Evolutionary conservation across 805 yeast genomes (phyloP), one percentile per base, ranked within the genome.

Genomic region (Candida multigemmis): DNA sequence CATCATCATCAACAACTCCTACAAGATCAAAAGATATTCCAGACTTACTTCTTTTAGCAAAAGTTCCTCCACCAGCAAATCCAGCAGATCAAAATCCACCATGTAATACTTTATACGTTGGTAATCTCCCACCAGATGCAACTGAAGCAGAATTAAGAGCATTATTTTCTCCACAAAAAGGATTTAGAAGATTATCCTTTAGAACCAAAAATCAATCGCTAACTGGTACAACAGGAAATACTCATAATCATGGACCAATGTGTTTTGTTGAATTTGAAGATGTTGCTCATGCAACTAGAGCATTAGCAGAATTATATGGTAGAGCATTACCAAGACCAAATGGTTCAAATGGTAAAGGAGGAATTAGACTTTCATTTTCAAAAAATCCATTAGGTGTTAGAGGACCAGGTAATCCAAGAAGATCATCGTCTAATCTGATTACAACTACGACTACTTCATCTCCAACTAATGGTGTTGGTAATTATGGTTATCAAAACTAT

Each of bases 81-180:
- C 98, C 98, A 5, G 97, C 98, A 2, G 98, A 91, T 54, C 98
- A 91, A 56, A 91, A 91, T 48, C 97, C 98, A 3, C 98, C 98
- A 6, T 91, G 98, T 59, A 91, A 91, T 52, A 91, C 98, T 0
- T 62, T 91, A 31, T 91, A 91, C 45, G 98, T 91, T 25, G 98
- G 98, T 12, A 91, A 91, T 51, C 66, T 91, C 44, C 97, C 98
- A 3, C 95, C 95, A 11, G 96, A 91, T 60, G 94, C 96, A 2
- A 79, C 93, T 3, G 98, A 91, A 49, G 80, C 79, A 31, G 98
- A 91, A 52, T 69, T 91, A 36, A 74, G 95, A 40, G 77, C 83
- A 21, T 58, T 91, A 37, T 91, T 91, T 50, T 71, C 91, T 20
- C 79, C 83, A 6, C 95, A 89, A 46, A 75, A 78, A 33, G 98